These are phyloP conservation scores for Cochlearia excelsa DNA, from an alignment of 345 rosid species.

Conservation along the genomic window DNA sequence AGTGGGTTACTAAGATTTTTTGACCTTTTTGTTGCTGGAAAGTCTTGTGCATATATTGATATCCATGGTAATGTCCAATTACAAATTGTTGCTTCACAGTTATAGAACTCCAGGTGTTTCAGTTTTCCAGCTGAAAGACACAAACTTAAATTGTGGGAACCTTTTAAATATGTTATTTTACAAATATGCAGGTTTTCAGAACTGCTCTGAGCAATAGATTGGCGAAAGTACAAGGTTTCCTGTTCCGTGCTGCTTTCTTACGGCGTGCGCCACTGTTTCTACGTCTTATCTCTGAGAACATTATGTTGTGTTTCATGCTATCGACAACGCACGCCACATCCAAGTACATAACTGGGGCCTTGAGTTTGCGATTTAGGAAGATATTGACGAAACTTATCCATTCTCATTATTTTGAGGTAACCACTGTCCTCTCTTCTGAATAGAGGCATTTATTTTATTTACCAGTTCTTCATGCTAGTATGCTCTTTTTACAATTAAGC, in stretches of 20 bases:
- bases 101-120: not conserved
- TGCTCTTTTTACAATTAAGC: slow-evolving; percentile 17
- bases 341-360: slow-evolving; percentile 78
- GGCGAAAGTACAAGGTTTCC: slow-evolving; percentile 97
- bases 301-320: slow-evolving; percentile 78
- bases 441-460: not conserved
- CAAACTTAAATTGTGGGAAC: slow-evolving; percentile 1
- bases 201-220: slow-evolving; percentile 89
- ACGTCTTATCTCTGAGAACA: slow-evolving; percentile 83
- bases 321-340: slow-evolving; percentile 85
- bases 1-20: not conserved
- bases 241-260: slow-evolving; percentile 95
- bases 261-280: slow-evolving; percentile 80
- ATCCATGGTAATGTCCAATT: not conserved
- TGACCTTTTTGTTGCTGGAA: slow-evolving; percentile 11
- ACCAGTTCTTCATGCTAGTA: slow-evolving; percentile 9
- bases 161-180: slow-evolving; percentile 16
- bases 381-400: slow-evolving; percentile 90
- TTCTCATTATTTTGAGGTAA: slow-evolving; percentile 83
- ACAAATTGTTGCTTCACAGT: slow-evolving; percentile 1
- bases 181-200: slow-evolving; percentile 62
- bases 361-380: slow-evolving; percentile 87
- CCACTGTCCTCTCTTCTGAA: slow-evolving; percentile 11
- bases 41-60: slow-evolving; percentile 6
- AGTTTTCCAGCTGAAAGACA: slow-evolving; percentile 10